Evolutionary conservation across 179 eudicot genomes (phyloP), one percentile per base, ranked within the genome.

Genomic region (Beta corolliflora): DNA sequence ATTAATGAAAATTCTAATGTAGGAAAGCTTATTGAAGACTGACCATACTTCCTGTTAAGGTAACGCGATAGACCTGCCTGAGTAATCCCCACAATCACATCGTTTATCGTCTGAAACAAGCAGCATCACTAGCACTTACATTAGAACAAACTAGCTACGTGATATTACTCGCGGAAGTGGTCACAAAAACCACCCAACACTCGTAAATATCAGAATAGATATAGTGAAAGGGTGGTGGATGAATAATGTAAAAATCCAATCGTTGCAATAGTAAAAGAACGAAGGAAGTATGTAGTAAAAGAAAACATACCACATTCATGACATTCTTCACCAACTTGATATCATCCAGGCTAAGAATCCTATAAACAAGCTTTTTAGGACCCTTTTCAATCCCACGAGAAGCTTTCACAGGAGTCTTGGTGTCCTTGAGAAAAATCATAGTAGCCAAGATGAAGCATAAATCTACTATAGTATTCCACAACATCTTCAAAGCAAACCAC

Each of bases 1-100:
- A 19, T 31, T n/a, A 5, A 69, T 15, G 11, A 36, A 31, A 63
- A 52, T 15, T 7, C n/a, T 36, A 36, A 36, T 36, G 41, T 36
- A 36, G 29, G 29, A 25, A 0, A 36, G 41, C 41, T 36, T 1
- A 3, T 36, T 36, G 41, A 69, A 60, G 54, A 88, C 88, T 81
- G 5, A 93, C 98, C 91, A 44, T 89, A 91, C 74, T 80, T 85
- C 54, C 83, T 85, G 83, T 88, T 86, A 70, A 92, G 90, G 81
- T 94, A 92, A 63, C 80, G 86, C 1, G 92, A 91, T 23, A 94
- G 76, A n/a, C 92, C 98, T 21, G 97, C 97, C 61, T 90, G 91
- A 12, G 92, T 91, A 19, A 94, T 84, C 79, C 95, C 98, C 50
- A 94, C 71, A 10, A 90, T 71, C 66, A 94, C 98, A 80, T 92